These are phyloP conservation scores for Dactylonectria estremocensis DNA, from an alignment of 2,329 filamentous ascomycete genomes.

Conservation along the genomic window DNA sequence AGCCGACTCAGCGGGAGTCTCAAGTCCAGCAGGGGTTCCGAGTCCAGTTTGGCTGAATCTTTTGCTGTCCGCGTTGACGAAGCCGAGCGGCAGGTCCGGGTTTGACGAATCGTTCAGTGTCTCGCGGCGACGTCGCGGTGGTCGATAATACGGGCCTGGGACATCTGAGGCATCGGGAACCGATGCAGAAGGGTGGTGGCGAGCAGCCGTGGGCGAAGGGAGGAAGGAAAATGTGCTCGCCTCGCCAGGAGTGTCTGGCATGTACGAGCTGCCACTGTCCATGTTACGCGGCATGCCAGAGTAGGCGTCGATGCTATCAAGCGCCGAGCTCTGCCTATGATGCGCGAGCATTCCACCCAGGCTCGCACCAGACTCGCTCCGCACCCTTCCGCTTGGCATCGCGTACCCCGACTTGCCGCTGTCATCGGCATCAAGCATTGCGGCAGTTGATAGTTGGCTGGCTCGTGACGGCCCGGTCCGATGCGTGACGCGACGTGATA, in stretches of 20 bases:
- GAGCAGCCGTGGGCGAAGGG: slow-evolving; percentile 68
- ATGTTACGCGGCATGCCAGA: slow-evolving; percentile 62
- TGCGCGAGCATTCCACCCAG: slow-evolving; percentile 64
- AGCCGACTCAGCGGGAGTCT: slow-evolving; percentile 53
- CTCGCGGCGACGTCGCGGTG: slow-evolving; percentile 80
- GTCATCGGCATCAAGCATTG: slow-evolving; percentile 81
- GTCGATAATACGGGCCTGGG: slow-evolving; percentile 89
- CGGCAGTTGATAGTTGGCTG: slow-evolving; percentile 86
- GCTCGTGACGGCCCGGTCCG: slow-evolving; percentile 77
- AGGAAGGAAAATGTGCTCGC: slow-evolving; percentile 81
- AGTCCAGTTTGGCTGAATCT: slow-evolving; percentile 55
- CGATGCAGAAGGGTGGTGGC: slow-evolving; percentile 61
- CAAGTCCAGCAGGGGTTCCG: slow-evolving; percentile 50
- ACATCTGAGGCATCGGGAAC: slow-evolving; percentile 72
- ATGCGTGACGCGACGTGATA: slow-evolving; percentile 80
- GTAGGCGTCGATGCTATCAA: slow-evolving; percentile 67
- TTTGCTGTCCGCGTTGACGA: slow-evolving; percentile 52
- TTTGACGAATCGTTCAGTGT: slow-evolving; percentile 63
- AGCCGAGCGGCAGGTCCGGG: slow-evolving; percentile 51
- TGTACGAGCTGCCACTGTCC: slow-evolving; percentile 75
- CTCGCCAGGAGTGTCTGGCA: slow-evolving; percentile 81
- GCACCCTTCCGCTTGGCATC: slow-evolving; percentile 67
- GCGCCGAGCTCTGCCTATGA: slow-evolving; percentile 65
- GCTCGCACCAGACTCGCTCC: slow-evolving; percentile 75
- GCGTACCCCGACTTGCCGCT: slow-evolving; percentile 74